Evolutionary conservation across 2,329 filamentous ascomycete genomes (phyloP).

Genomic region (Thyridium curvatum): DNA sequence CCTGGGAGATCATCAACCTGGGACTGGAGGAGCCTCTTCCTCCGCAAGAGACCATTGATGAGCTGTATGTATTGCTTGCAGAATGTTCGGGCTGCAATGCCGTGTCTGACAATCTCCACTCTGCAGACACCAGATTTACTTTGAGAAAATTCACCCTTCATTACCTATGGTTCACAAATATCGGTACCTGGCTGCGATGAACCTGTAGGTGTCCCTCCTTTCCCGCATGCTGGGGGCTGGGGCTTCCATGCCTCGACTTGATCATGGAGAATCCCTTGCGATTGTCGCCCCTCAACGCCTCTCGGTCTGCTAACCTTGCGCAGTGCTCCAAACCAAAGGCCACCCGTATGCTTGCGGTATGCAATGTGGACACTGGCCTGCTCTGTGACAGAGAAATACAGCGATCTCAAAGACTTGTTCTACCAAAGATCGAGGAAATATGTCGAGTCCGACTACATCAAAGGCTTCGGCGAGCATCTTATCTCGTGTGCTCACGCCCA

Average conservation of each 20-base stretch:
- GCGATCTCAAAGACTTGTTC: conserved; percentile 75
- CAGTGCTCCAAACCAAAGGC: conserved; percentile 73
- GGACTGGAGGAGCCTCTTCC: conserved; percentile 55
- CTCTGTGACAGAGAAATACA: conserved; percentile 75
- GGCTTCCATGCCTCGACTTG: too few relatives aligned
- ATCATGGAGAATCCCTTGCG: too few relatives aligned
- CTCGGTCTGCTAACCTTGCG: conserved; percentile 6
- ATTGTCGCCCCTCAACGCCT: neutral
- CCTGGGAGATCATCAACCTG: conserved; percentile 70
- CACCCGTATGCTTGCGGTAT: conserved; percentile 83
- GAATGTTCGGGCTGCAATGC: neutral
- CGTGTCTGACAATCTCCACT: conserved; percentile 9
- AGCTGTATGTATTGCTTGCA: conserved; percentile 52
- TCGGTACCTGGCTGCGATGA: conserved; percentile 82
- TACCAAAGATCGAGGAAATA: conserved; percentile 89
- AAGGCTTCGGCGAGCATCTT: conserved; percentile 83
- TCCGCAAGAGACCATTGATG: conserved; percentile 63
- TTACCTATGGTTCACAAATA: conserved; percentile 85
- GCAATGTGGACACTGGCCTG: conserved; percentile 96
- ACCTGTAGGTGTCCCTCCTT: conserved; percentile 47
- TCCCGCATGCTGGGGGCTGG: too few relatives aligned
- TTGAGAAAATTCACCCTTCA: conserved; percentile 82
- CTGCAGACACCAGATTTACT: conserved; percentile 71
- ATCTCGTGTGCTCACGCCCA: conserved; percentile 84
- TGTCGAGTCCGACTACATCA: conserved; percentile 82